Evolutionary conservation across 2,329 filamentous ascomycete species (phyloP), one percentile per base, ranked within the genome.

Genomic region (Beauveria sp.): DNA sequence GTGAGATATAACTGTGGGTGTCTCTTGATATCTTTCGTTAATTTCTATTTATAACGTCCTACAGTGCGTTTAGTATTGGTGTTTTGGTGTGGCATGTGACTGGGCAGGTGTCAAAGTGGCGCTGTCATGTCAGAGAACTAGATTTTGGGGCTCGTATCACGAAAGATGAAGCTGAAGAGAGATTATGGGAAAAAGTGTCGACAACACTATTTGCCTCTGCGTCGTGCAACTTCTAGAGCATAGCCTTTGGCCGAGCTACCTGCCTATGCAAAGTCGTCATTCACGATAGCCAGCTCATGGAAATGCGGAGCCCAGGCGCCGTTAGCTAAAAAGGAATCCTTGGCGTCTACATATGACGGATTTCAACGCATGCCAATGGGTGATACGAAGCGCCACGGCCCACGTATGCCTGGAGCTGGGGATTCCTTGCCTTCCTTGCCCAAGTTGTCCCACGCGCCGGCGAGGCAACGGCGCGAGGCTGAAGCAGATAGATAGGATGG

Each of bases 331-430:
- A 46, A 37, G 6, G 10, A 37, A 46, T 46, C 41, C 37, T 46
- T 46, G 16, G 12, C 26, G 8, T 22, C 18, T 46, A 24, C 26
- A 41, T 43, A 55, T 55, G 54, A 55, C 54, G 34, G 10, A 34
- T 22, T 18, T 14, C 7, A 20, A 47, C 16, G 24, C 54, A 55
- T 4, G 8, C 6, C n/a, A 26, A 30, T 37, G 40, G 41, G 54
- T 47, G 37, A 37, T 37, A 46, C 53, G 22, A 20, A 43, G 41
- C 26, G 41, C 28, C 26, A 44, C 22, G 41, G 41, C 54, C 54
- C 54, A 44, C 37, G 54, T 6, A 16, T 55, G 54, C 41, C 54
- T 55, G 54, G 54, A 55, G 54, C 54, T 55, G 54, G 54, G 28
- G 26, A 47, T 55, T 47, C n/a, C 40, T 26, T 24, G 41, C 26